phyloP scores from a whole-genome alignment of 2,329 filamentous ascomycete species.

The Zasmidium citrigriseum region DNA sequence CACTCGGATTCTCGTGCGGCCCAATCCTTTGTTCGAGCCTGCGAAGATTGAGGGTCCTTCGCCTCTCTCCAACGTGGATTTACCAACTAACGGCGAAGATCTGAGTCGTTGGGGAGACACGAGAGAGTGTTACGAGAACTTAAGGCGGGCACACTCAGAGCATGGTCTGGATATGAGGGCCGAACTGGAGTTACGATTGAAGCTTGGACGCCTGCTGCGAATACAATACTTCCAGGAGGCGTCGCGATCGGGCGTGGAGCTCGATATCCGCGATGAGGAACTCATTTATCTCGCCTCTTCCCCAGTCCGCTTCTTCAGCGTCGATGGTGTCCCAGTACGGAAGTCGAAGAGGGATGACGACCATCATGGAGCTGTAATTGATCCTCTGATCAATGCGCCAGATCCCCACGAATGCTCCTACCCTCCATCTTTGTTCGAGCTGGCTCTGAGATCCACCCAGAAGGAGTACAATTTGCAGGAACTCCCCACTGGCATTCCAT shows the following conservation, averaged over 20 bases:
- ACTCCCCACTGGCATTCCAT: constrained; percentile 24
- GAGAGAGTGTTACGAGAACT: constrained; percentile 12
- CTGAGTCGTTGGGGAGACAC: constrained; percentile 19
- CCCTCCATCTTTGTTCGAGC: constrained; percentile 39
- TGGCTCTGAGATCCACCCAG: constrained; percentile 32
- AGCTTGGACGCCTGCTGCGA: constrained; percentile 23
- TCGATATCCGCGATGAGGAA: constrained; percentile 22
- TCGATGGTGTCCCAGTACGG: constrained; percentile 31
- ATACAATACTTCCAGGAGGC: constrained; percentile 20
- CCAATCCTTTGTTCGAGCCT: constrained; percentile 58
- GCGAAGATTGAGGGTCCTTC: constrained; percentile 18
- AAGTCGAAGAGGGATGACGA: constrained; percentile 3
- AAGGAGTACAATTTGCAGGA: constrained; percentile 27
- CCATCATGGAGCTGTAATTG: constrained; percentile 7
- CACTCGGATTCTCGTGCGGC: constrained; percentile 57
- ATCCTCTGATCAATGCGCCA: constrained; percentile 4
- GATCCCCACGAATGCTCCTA: neutral
- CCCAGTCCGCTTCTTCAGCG: constrained; percentile 26
- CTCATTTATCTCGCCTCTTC: constrained; percentile 35
- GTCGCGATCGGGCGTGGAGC: constrained; percentile 13
- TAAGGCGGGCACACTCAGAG: constrained; percentile 11
- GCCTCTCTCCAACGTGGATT: constrained; percentile 5
- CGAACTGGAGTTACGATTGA: constrained; percentile 24
- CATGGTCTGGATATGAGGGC: constrained; percentile 16
- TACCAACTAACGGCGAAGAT: constrained; percentile 2